Evolutionary conservation across 352 stramenopile species (phyloP).

Genomic region (Blastocystis sp.): DNA sequence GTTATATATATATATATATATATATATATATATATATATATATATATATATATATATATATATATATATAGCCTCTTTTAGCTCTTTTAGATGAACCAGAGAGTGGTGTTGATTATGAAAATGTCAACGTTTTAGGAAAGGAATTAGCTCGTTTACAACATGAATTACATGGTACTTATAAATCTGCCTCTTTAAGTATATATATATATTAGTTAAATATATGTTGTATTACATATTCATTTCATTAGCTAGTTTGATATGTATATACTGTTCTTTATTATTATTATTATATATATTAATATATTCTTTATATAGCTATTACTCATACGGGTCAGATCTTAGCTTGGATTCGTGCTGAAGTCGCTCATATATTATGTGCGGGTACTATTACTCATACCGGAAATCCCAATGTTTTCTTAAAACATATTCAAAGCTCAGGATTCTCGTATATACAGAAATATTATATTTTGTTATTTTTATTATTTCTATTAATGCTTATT

Average conservation of each 20-base stretch:
- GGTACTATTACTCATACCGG: constrained; percentile 23
- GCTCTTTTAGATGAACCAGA: constrained; percentile 32
- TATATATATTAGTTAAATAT: too few relatives aligned
- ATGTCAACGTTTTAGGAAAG: constrained; percentile 21
- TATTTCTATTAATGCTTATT: too few relatives aligned
- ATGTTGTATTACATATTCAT: too few relatives aligned
- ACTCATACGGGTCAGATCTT: constrained; percentile 31
- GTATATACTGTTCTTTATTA: too few relatives aligned
- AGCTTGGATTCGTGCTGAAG: constrained; percentile 18
- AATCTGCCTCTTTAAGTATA: too few relatives aligned
- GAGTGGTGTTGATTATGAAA: constrained; percentile 25
- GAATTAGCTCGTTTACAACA: constrained; percentile 11
- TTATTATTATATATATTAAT: constrained; percentile 1
- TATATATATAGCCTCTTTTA: constrained; percentile 16
- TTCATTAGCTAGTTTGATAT: too few relatives aligned
- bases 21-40: too few relatives aligned
- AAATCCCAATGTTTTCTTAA: constrained; percentile 22
- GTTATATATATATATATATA: too few relatives aligned
- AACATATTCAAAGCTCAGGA: constrained; percentile 11
- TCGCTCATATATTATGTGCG: constrained; percentile 16
- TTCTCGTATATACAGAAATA: too few relatives aligned
- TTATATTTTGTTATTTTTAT: too few relatives aligned
- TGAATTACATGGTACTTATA: too few relatives aligned
- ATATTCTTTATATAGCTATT: constrained; percentile 1
- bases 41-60: too few relatives aligned